Percentiles rank a stretch among this genome's conserved stretches.
Conservation (phyloP, 2,329 filamentous ascomycete species). For the Claviceps monticola region DNA sequence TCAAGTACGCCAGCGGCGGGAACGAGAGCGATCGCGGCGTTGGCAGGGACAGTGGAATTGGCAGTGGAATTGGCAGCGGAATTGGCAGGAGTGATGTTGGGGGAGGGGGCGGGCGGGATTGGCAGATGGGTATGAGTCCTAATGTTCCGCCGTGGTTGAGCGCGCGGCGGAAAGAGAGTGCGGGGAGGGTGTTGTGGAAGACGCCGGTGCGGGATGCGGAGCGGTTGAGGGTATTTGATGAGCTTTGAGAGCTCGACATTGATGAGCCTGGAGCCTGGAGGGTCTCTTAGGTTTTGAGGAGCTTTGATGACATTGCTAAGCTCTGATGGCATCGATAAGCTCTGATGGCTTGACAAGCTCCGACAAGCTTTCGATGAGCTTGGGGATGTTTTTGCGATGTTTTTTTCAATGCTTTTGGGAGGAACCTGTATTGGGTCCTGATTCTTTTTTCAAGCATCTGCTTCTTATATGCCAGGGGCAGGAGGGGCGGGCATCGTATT, state of each 20-base stretch:
- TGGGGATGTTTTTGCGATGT: neutral
- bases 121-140: conserved; percentile 3
- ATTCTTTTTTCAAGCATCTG: neutral
- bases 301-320: too few relatives aligned
- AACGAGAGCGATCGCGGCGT: too few relatives aligned
- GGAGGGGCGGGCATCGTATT: too few relatives aligned
- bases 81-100: neutral
- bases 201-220: conserved; percentile 19
- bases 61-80: too few relatives aligned
- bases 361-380: too few relatives aligned
- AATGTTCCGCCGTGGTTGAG: conserved; percentile 6
- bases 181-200: conserved; percentile 14
- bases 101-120: neutral
- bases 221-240: conserved; percentile 30
- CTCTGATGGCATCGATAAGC: too few relatives aligned
- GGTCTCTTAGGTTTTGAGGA: too few relatives aligned
- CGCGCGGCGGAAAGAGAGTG: conserved; percentile 7
- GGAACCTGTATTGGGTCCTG: neutral
- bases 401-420: neutral
- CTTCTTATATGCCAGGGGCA: neutral
- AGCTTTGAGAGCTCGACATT: conserved; percentile 21
- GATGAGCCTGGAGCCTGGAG: too few relatives aligned
- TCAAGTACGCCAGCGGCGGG: conserved; percentile 11
- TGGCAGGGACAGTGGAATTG: too few relatives aligned
- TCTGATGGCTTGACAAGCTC: too few relatives aligned